A percentile compares a stretch with the other conserved stretches of the same genome.
phyloP scores from a whole-genome alignment of 768 basidiomycete species.

The Leccinum subtestaceum region DNA sequence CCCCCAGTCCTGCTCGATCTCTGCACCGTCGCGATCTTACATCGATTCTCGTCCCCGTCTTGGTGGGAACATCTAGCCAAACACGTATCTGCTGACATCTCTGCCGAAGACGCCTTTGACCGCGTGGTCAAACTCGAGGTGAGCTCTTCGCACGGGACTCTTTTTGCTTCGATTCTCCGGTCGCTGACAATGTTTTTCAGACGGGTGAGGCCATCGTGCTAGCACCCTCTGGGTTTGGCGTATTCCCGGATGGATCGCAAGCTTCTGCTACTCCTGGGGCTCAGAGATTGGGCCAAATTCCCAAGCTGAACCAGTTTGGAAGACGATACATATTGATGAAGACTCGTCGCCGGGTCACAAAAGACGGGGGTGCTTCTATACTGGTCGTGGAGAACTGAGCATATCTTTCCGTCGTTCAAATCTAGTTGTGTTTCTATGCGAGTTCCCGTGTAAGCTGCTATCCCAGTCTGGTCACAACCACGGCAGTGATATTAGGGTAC shows the following conservation, averaged over 20 bases:
- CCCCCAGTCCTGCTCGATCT: conserved; percentile 66
- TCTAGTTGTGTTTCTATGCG: neutral
- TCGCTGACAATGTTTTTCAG: conserved; percentile 31
- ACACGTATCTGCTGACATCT: conserved; percentile 65
- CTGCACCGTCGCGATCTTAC: conserved; percentile 62
- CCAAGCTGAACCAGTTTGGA: conserved; percentile 47
- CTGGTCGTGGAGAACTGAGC: conserved; percentile 33
- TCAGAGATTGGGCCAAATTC: conserved; percentile 16
- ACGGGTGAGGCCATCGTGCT: conserved; percentile 71
- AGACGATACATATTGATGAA: conserved; percentile 59
- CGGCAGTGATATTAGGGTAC: conserved; percentile 15
- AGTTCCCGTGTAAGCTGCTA: neutral
- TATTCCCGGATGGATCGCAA: conserved; percentile 31
- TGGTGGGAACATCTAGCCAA: conserved; percentile 72
- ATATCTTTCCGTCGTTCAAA: neutral
- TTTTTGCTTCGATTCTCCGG: neutral
- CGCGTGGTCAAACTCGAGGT: conserved; percentile 65
- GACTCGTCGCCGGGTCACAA: conserved; percentile 58
- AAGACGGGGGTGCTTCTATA: conserved; percentile 63
- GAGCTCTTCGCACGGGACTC: conserved; percentile 2
- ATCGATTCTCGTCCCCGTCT: conserved; percentile 71
- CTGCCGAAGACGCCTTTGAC: conserved; percentile 58
- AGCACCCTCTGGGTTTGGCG: conserved; percentile 58
- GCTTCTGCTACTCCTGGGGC: conserved; percentile 1
- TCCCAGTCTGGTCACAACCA: conserved; percentile 13